phyloP scores from a whole-genome alignment of 345 rosid species.

The Gossypium ekmanianum region DNA sequence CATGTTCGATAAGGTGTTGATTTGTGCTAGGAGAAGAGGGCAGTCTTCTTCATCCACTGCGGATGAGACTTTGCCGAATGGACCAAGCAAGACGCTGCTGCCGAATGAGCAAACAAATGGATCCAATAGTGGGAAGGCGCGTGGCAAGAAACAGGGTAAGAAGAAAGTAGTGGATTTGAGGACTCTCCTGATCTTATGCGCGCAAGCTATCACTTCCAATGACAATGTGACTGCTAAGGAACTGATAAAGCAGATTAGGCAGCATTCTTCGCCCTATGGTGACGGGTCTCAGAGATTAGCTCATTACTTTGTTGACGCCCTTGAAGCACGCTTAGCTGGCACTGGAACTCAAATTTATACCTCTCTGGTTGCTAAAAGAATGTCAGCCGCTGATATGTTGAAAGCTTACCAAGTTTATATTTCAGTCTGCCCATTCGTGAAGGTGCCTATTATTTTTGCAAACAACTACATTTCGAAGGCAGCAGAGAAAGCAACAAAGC shows the following conservation, averaged over 20 bases:
- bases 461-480: conserved; percentile 29
- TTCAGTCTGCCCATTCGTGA: conserved; percentile 32
- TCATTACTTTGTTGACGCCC: conserved; percentile 43
- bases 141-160: conserved; percentile 21
- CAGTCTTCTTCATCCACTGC: not conserved
- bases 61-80: conserved; percentile 10
- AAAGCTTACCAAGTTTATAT: conserved; percentile 31
- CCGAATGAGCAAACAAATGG: conserved; percentile 18
- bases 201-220: conserved; percentile 33
- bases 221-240: conserved; percentile 12
- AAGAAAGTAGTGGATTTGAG: conserved; percentile 42
- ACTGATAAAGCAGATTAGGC: conserved; percentile 17
- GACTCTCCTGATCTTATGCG: conserved; percentile 42
- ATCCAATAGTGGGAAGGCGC: conserved; percentile 22
- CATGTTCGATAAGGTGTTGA: conserved; percentile 56
- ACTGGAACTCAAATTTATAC: conserved; percentile 24
- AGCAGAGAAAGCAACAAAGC: conserved; percentile 30
- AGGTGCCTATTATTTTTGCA: conserved; percentile 29
- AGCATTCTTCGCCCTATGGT: conserved; percentile 23
- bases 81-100: conserved; percentile 6
- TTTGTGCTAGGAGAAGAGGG: conserved; percentile 16
- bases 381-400: conserved; percentile 34
- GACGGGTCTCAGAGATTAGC: conserved; percentile 47
- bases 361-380: conserved; percentile 17
- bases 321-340: conserved; percentile 43